Conservation (phyloP, 768 basidiomycete species). For the Leccinum subgranulosum region DNA sequence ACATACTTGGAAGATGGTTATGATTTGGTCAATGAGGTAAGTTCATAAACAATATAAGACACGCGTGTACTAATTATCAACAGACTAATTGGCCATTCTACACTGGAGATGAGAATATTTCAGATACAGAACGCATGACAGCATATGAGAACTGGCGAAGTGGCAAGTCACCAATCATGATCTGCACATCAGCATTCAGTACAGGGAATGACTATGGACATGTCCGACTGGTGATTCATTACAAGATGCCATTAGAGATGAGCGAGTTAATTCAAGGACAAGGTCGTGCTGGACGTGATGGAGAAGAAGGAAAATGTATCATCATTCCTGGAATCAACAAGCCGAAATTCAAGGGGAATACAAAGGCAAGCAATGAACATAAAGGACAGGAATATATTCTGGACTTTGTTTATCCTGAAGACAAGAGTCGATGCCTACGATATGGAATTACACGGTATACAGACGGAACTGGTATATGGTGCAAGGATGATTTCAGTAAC, state of each 20-base stretch:
- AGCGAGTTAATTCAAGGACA: not conserved
- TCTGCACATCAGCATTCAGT: not conserved
- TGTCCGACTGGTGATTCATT: not conserved
- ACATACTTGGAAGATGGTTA: not conserved
- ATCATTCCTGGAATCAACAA: too few relatives aligned
- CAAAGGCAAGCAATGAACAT: too few relatives aligned
- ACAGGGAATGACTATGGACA: not conserved
- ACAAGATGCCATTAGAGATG: not conserved
- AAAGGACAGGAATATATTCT: too few relatives aligned
- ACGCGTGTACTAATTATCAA: not conserved
- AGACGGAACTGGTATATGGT: too few relatives aligned
- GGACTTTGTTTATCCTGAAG: too few relatives aligned
- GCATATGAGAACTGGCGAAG: not conserved
- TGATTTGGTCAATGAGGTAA: too few relatives aligned
- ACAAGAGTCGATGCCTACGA: too few relatives aligned
- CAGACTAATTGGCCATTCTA: not conserved
- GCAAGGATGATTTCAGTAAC: too few relatives aligned
- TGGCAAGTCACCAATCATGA: not conserved
- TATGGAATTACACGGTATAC: too few relatives aligned
- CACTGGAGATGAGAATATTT: not conserved
- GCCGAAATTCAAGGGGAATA: too few relatives aligned
- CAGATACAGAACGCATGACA: not conserved
- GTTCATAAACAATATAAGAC: too few relatives aligned
- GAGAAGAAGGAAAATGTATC: not conserved
- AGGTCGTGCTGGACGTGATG: not conserved